phyloP scores from a whole-genome alignment of 441 rosid species.

The Populus hybrid region DNA sequence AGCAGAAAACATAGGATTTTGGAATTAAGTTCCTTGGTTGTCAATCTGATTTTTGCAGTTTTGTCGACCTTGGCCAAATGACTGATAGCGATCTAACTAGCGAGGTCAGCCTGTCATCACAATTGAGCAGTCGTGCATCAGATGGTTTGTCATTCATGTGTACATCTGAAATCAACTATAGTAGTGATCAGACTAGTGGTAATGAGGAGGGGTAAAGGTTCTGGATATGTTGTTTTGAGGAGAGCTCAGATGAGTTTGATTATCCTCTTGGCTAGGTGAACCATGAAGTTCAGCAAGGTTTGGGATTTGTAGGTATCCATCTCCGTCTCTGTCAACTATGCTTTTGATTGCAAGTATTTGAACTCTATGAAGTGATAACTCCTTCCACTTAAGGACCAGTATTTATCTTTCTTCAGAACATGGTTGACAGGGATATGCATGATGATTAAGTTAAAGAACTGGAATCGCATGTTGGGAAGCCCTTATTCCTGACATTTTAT shows the following conservation, averaged over 20 bases:
- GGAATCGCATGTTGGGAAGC: neutral
- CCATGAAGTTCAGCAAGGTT: conserved; percentile 5
- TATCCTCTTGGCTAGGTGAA: conserved; percentile 38
- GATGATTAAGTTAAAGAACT: neutral
- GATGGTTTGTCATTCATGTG: conserved; percentile 47
- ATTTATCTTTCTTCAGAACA: neutral
- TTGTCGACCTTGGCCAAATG: conserved; percentile 52
- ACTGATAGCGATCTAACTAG: conserved; percentile 51
- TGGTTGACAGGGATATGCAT: neutral
- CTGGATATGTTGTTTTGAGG: conserved; percentile 49
- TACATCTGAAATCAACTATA: conserved; percentile 64
- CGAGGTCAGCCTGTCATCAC: conserved; percentile 44
- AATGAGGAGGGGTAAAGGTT: conserved; percentile 56
- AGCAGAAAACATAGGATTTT: neutral
- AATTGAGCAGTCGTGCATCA: conserved; percentile 36
- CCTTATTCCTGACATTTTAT: neutral
- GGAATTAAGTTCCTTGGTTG: conserved; percentile 12
- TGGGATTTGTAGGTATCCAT: conserved; percentile 22
- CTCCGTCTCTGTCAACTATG: neutral
- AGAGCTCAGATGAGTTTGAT: conserved; percentile 70
- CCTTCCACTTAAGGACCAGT: neutral
- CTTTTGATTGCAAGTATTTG: neutral
- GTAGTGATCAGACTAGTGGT: conserved; percentile 66
- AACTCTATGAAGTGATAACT: neutral
- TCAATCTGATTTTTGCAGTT: conserved; percentile 48